Base-by-base conservation (phyloP, 2,329 filamentous ascomycete genomes). In the Fusarium begoniae region DNA sequence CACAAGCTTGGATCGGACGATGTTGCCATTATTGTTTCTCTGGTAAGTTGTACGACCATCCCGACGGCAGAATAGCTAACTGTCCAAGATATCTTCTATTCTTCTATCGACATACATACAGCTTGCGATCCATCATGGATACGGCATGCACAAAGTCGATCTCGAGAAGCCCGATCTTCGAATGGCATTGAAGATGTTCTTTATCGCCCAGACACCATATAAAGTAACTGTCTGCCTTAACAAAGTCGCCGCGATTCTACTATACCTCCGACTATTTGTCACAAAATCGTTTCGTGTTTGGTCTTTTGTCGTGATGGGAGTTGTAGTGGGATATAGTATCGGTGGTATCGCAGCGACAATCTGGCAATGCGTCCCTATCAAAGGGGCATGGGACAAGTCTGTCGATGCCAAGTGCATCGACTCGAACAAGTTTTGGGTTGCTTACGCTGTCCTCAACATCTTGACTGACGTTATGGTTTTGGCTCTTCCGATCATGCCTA, bases 41-140 rank as follows among this genome's bases (percentile, higher is more conserved):
- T 61, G 12, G 58, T 37, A 20, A 13, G 50, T 24, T 5, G 2
- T 1, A 32, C 2, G 11, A 2, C 1, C 3, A 4, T n/a, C 6
- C 13, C 5, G 1, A 14, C 3, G 11, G 2, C 14, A 24, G 0
- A 1, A 0, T 2, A 9, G 15, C 48, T 61, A 18, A 61, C 0
- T 9, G 0, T 1, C 1, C 15, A n/a, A 61, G 58, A 18, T 61
- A 37, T 61, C 35, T 0, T 61, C 48, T 5, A 24, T 30, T 14
- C 50, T 61, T 11, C 28, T 61, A 1, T 61, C 58, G 20, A 61
- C 28, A 1, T 61, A 35, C 20, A 37, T 61, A 35, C 58, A 61
- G 9, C 51, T 61, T 4, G 58, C 58, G 13, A 61, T 61, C 1
- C 58, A 61, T 6, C n/a, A 44, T 14, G 58, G 58, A 3, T 61